Evolutionary conservation across 2,329 filamentous ascomycete genomes (phyloP).

Genomic region (Pseudogymnoascus sp.): DNA sequence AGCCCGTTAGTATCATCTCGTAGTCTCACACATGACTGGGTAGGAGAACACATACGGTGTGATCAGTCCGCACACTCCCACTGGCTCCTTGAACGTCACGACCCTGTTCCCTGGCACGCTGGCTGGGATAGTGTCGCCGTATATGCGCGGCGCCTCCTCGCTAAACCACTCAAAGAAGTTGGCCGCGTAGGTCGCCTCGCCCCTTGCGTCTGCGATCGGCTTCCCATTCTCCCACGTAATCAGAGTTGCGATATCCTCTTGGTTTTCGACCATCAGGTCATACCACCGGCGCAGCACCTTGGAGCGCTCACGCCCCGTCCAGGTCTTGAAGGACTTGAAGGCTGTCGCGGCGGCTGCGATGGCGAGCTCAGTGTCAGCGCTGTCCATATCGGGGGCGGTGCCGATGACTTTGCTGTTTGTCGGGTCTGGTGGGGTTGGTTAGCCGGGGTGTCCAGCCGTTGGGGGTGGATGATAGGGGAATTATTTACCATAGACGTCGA

Average conservation of each 20-base stretch:
- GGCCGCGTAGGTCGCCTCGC: constrained; percentile 64
- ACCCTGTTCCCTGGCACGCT: constrained; percentile 65
- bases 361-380: constrained; percentile 68
- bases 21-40: neutral
- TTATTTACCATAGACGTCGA: constrained; percentile 64
- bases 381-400: constrained; percentile 75
- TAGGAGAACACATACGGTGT: constrained; percentile 45
- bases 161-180: constrained; percentile 76
- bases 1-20: neutral
- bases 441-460: neutral
- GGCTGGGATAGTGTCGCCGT: constrained; percentile 68
- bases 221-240: constrained; percentile 92
- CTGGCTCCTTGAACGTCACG: constrained; percentile 71
- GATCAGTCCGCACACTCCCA: constrained; percentile 76
- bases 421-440: constrained; percentile 51
- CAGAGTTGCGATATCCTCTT: constrained; percentile 70
- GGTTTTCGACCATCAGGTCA: constrained; percentile 68
- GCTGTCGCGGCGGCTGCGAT: constrained; percentile 77
- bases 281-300: constrained; percentile 74
- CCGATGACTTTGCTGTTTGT: constrained; percentile 75
- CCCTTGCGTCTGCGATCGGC: constrained; percentile 65
- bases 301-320: constrained; percentile 66
- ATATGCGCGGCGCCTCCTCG: constrained; percentile 65
- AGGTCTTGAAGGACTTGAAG: constrained; percentile 60
- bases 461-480: neutral